These are phyloP conservation scores for Neurospora sp. DNA, from an alignment of 495 filamentous ascomycete species.

Conservation along the genomic window DNA sequence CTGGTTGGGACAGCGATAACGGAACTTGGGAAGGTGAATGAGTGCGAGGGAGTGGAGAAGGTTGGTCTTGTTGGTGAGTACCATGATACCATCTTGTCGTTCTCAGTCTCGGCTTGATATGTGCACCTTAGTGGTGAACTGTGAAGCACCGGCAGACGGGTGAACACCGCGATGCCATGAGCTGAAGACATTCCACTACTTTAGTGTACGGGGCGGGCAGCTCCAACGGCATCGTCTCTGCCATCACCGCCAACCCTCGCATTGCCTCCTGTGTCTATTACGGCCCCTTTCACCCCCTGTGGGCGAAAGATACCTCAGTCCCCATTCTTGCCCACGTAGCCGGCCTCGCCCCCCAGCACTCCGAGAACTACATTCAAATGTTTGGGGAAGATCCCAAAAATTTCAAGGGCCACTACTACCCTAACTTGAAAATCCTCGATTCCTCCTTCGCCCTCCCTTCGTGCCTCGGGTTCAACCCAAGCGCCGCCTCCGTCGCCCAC, in stretches of 20 bases:
- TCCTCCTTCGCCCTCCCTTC: slow-evolving; percentile 32
- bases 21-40: slow-evolving; percentile 15
- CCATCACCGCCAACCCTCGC: slow-evolving; percentile 6
- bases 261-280: slow-evolving; percentile 28
- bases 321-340: slow-evolving; percentile 16
- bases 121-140: neutral
- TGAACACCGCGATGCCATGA: neutral
- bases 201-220: slow-evolving; percentile 6
- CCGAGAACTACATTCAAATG: neutral
- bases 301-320: neutral
- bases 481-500: slow-evolving; percentile 36
- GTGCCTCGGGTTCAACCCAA: slow-evolving; percentile 26
- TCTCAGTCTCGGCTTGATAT: neutral
- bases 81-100: neutral
- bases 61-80: slow-evolving; percentile 28
- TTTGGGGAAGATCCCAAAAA: neutral
- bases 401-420: slow-evolving; percentile 20
- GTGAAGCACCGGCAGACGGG: neutral
- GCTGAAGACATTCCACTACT: neutral
- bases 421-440: slow-evolving; percentile 6
- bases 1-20: slow-evolving; percentile 7
- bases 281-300: neutral
- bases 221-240: neutral
- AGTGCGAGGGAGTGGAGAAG: slow-evolving; percentile 19
- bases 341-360: neutral